phyloP scores from a whole-genome alignment of 106 monocot species.

The Dendrobium chrysotoxum region DNA sequence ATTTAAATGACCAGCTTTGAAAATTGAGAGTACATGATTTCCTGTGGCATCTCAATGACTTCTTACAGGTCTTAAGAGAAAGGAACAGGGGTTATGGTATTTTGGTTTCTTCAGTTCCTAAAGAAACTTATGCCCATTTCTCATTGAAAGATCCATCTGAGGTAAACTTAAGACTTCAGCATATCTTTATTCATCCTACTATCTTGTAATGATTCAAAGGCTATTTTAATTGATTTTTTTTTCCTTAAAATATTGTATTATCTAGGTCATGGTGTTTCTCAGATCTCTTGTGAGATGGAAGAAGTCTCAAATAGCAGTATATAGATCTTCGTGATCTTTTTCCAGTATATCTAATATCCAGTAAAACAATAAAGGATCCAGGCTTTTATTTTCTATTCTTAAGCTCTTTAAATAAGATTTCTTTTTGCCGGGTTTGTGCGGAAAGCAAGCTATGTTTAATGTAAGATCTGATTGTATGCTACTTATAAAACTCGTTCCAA shows the following conservation, averaged over 20 bases:
- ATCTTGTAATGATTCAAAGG: not conserved
- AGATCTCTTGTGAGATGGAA: slow-evolving; percentile 2
- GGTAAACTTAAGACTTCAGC: slow-evolving; percentile 9
- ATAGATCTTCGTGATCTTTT: not conserved
- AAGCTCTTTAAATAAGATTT: too few relatives aligned
- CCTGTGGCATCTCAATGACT: too few relatives aligned
- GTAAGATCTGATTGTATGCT: too few relatives aligned
- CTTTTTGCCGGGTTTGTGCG: too few relatives aligned
- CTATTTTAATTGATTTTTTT: not conserved
- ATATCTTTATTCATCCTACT: too few relatives aligned
- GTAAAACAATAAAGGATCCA: too few relatives aligned
- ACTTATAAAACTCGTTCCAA: too few relatives aligned
- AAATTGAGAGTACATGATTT: too few relatives aligned
- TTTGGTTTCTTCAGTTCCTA: slow-evolving; percentile 57
- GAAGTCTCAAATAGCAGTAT: not conserved
- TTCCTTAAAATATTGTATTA: not conserved
- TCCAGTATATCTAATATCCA: not conserved
- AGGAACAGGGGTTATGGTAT: slow-evolving; percentile 50
- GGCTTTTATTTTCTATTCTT: too few relatives aligned
- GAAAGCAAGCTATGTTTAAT: too few relatives aligned
- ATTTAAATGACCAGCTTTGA: too few relatives aligned
- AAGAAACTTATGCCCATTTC: slow-evolving; percentile 49
- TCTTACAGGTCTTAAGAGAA: slow-evolving; percentile 32
- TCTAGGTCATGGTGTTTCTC: not conserved
- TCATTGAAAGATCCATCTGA: slow-evolving; percentile 60